Conservation (phyloP, 345 rosid species). For the Moricandia arvensis region DNA sequence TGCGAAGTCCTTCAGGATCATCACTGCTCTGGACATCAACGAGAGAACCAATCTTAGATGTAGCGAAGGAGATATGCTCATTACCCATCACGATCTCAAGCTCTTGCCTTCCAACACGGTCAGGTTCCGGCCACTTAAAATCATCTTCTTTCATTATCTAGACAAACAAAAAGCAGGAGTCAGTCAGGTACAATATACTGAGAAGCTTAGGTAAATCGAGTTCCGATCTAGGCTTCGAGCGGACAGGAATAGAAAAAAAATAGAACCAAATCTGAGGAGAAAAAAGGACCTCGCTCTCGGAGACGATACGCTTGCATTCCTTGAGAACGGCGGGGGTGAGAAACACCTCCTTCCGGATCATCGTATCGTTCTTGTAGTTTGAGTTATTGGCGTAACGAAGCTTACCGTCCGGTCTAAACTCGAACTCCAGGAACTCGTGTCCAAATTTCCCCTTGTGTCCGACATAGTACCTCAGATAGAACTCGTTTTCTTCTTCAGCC, state of each 20-base stretch:
- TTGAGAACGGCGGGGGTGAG: slow-evolving; percentile 90
- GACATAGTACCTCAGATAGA: slow-evolving; percentile 90
- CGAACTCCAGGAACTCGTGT: slow-evolving; percentile 98
- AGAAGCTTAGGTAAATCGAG: too few relatives aligned
- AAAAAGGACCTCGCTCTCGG: slow-evolving; percentile 80
- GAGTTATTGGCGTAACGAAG: slow-evolving; percentile 98
- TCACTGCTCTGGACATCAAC: slow-evolving; percentile 93
- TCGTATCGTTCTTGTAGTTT: slow-evolving; percentile 98
- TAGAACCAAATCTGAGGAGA: not conserved
- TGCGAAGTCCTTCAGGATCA: slow-evolving; percentile 98
- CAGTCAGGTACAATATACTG: not conserved
- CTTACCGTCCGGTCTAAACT: slow-evolving; percentile 93
- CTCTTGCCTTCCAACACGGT: slow-evolving; percentile 94
- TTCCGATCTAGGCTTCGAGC: not conserved
- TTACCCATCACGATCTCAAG: slow-evolving; percentile 99
- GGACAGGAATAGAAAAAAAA: not conserved
- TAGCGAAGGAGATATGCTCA: slow-evolving; percentile 93
- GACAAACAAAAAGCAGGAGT: not conserved
- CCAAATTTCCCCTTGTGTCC: slow-evolving; percentile 99
- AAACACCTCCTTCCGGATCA: slow-evolving; percentile 97
- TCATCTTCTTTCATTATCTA: slow-evolving; percentile 99
- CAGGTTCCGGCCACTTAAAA: slow-evolving; percentile 97
- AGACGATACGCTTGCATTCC: slow-evolving; percentile 96
- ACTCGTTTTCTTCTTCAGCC: slow-evolving; percentile 69
- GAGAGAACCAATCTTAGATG: slow-evolving; percentile 97